Evolutionary conservation across 2,329 filamentous ascomycete genomes (phyloP).

Genomic region (Talaromyces atroroseus): DNA sequence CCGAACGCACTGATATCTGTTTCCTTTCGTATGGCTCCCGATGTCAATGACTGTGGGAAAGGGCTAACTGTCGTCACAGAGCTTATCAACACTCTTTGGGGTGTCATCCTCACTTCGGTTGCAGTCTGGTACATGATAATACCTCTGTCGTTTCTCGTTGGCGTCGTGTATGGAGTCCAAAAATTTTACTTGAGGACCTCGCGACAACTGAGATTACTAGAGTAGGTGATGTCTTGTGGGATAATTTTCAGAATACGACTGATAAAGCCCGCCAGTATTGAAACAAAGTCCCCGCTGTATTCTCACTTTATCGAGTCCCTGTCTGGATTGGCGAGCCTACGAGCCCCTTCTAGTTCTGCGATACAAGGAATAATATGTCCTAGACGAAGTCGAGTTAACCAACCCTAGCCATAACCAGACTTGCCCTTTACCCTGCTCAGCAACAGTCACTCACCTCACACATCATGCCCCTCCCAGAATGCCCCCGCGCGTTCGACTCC

Average conservation of each 20-base stretch:
- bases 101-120: neutral
- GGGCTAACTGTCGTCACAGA: neutral
- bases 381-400: too few relatives aligned
- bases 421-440: too few relatives aligned
- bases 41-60: neutral
- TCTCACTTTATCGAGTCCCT: slow-evolving; percentile 54
- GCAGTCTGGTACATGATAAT: slow-evolving; percentile 45
- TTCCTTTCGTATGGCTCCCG: neutral
- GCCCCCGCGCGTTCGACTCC: too few relatives aligned
- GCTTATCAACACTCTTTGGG: neutral
- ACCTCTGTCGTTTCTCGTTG: slow-evolving; percentile 46
- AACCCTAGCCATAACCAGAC: too few relatives aligned
- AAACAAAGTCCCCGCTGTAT: slow-evolving; percentile 56
- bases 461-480: too few relatives aligned
- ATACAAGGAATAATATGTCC: too few relatives aligned
- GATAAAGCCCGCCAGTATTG: slow-evolving; percentile 32
- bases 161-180: slow-evolving; percentile 47
- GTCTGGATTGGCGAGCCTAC: slow-evolving; percentile 50
- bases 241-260: neutral
- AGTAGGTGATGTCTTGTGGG: slow-evolving; percentile 25
- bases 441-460: too few relatives aligned
- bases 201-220: slow-evolving; percentile 54
- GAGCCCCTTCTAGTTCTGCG: slow-evolving; percentile 29
- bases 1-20: slow-evolving; percentile 30
- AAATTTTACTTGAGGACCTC: slow-evolving; percentile 57